Base-by-base conservation (phyloP, 2,329 filamentous ascomycete genomes). In the Colletotrichum godetiae region DNA sequence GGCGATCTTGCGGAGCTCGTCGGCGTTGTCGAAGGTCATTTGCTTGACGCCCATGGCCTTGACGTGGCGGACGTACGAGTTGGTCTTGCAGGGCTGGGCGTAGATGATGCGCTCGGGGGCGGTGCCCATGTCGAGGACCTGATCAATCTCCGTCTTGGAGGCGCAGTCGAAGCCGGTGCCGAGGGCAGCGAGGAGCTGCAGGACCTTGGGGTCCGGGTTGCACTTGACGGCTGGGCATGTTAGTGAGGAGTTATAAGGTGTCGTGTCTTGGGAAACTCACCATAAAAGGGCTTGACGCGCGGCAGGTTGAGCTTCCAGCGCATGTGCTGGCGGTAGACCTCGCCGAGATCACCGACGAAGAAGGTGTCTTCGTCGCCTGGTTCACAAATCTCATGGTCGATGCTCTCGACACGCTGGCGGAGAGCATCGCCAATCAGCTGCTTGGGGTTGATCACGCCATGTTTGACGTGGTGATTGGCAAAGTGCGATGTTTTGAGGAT, bases 11-110 rank as follows among this genome's bases (percentile, higher is more conserved):
- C 96, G 95, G 65, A 99, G 90, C 88, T 99, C 97, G 83, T 99
- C 97, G 82, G 93, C 91, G 79, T 99, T 99, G 89, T 99, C 97
- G 81, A 99, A 98, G 2, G 97, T 99, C 96, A 99, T 98, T 88
- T 98, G 94, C 86, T 94, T 96, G 82, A 99, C 97, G 77, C 93
- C 93, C 77, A 92, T 88, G 81, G 91, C 90, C 80, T 93, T 92
- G 76, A 97, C 97, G 80, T 95, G 97, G 81, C 95, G 95, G 75
- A 99, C 89, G 84, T 98, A 98, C 60, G 96, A 98, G 87, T 97
- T 97, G 80, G 97, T 99, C 92, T 99, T 99, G 93, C 97, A 98
- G 68, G 97, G 97, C 86, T 99, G 97, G 62, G 97, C 97, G 81
- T 98, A 99, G 86, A 99, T 98, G 88, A 99, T 97, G 83, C 96